Percentiles rank a stretch among this genome's conserved stretches.
phyloP scores from a whole-genome alignment of 2,329 filamentous ascomycete species.

The Sporothrix pseudoabietina region DNA sequence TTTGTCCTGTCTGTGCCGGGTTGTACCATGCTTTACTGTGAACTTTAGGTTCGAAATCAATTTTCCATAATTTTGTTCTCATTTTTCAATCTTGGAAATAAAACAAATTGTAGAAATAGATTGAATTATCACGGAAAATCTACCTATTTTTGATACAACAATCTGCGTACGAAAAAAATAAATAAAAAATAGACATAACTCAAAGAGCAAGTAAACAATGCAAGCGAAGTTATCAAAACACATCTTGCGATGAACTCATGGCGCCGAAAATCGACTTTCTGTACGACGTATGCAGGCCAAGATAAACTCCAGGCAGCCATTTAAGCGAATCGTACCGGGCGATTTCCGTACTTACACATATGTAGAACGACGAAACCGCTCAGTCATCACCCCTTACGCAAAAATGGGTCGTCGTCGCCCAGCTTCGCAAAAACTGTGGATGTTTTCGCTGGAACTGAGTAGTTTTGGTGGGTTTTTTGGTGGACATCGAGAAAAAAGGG shows the following conservation, averaged over 20 bases:
- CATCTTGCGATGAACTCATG: background rate
- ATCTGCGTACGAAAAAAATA: background rate
- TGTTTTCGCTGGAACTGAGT: background rate
- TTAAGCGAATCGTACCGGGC: background rate
- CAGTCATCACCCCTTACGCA: background rate
- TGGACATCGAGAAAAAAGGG: background rate
- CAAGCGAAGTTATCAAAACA: background rate
- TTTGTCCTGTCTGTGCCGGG: background rate
- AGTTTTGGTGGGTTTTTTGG: background rate
- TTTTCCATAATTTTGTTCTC: background rate
- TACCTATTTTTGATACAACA: too few relatives aligned
- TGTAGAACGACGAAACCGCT: background rate
- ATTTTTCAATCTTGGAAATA: background rate
- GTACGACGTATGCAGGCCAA: slow-evolving; percentile 16
- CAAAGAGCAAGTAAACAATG: background rate
- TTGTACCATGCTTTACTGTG: background rate
- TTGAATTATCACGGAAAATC: too few relatives aligned
- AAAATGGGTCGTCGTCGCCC: slow-evolving; percentile 4
- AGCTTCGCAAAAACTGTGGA: background rate
- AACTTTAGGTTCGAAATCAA: background rate
- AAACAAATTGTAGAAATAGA: too few relatives aligned
- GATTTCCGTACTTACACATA: background rate
- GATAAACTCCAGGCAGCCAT: slow-evolving; percentile 15
- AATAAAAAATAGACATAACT: background rate
- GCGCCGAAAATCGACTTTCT: background rate